A percentile compares a stretch with the other conserved stretches of the same genome.
phyloP scores from a whole-genome alignment of 179 eudicot species.

The Heliamphora pulchella region DNA sequence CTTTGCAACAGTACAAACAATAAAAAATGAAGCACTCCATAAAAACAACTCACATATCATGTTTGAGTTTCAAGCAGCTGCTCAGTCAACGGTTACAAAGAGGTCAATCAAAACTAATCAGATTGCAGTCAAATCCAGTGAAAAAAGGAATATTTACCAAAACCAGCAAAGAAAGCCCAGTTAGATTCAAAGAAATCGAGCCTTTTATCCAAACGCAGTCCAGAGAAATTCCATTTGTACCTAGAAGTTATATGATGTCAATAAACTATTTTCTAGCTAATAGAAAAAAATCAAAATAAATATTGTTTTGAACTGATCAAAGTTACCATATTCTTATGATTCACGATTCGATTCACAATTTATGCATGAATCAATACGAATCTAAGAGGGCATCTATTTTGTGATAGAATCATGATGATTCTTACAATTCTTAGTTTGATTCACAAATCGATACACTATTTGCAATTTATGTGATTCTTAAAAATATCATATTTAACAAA shows the following conservation, averaged over 20 bases:
- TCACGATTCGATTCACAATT: too few relatives aligned
- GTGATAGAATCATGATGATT: too few relatives aligned
- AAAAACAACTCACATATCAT: not conserved
- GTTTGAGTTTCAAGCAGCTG: not conserved
- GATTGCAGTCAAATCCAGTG: slow-evolving; percentile 1
- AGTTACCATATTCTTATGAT: too few relatives aligned
- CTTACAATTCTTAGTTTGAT: too few relatives aligned
- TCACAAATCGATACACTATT: too few relatives aligned
- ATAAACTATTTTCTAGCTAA: slow-evolving; percentile 9
- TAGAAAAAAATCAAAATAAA: not conserved
- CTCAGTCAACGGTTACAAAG: slow-evolving; percentile 1
- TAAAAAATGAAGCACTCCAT: not conserved
- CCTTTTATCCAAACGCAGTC: slow-evolving; percentile 73
- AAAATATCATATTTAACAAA: too few relatives aligned
- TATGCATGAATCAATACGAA: too few relatives aligned
- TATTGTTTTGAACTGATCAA: too few relatives aligned
- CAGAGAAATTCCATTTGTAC: slow-evolving; percentile 97
- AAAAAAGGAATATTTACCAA: slow-evolving; percentile 53
- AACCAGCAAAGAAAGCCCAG: slow-evolving; percentile 98
- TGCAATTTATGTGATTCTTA: too few relatives aligned
- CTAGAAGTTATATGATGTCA: slow-evolving; percentile 27
- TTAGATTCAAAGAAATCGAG: slow-evolving; percentile 92
- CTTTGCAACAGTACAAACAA: too few relatives aligned
- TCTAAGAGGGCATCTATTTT: too few relatives aligned
- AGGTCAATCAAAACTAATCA: not conserved